Evolutionary conservation across 345 rosid species (phyloP), one percentile per base, ranked within the genome.

Genomic region (Eucalyptus erythrocorys): DNA sequence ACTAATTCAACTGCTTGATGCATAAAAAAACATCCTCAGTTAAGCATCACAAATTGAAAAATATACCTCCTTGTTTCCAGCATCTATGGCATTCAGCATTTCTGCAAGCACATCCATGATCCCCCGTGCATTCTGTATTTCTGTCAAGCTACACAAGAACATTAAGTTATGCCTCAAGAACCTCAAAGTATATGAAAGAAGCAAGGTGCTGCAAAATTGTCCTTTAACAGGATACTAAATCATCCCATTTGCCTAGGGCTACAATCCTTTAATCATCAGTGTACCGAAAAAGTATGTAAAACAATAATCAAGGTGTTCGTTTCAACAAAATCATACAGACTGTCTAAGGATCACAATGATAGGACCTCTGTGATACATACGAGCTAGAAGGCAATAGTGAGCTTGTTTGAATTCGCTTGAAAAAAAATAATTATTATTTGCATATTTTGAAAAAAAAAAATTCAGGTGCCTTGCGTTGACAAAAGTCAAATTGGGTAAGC

Each of bases 101-200:
- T 98, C 99, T 30, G 97, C 91, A 90, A 98, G 98, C 85, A 98
- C 99, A 90, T 98, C 99, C 98, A 98, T 94, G 82, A 97, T 94
- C n/a, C 87, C 99, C 81, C 97, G 96, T 48, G 99, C 99, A 92
- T 97, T 98, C 92, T 98, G 99, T 91, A 97, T 95, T 94, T 98
- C 99, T 84, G 97, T 92, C 96, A 97, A 90, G 92, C 99, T 98
- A 87, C 91, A 50, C 91, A 92, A 92, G 48, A 90, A 91, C 88
- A 76, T 92, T 86, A 87, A 89, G 87, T 89, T 66, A 85, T 8
- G 55, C 32, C 91, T 42, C 61, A 87, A 12, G 49, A 42, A 57
- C 27, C 3, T 57, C 64, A 57, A 57, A 57, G 27, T 26, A 57
- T 8, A 87, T 45, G 49, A 90, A 85, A 87, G 51, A 89, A 42